These are phyloP conservation scores for Plasmodium chabaudi DNA, from an alignment of 169 alveolate species.

Conservation along the genomic window DNA sequence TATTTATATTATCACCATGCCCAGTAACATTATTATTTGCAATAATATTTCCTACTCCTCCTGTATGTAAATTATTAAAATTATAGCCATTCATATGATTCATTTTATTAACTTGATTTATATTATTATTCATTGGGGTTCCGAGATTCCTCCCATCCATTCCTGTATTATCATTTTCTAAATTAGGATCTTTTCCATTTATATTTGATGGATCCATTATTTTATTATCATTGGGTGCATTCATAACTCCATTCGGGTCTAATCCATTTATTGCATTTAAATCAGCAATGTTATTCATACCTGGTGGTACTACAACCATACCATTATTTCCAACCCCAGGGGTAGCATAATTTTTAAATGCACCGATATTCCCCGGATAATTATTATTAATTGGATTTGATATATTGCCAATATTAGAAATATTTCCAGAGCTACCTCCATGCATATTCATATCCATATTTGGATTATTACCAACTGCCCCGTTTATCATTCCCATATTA, in stretches of 20 bases:
- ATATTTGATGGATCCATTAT: too few relatives aligned
- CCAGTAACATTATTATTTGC: slow-evolving; percentile 2
- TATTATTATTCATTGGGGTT: slow-evolving; percentile 3
- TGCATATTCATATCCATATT: background rate
- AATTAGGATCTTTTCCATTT: too few relatives aligned
- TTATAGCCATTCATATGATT: background rate
- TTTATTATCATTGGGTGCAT: background rate
- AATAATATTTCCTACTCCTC: background rate
- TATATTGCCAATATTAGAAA: background rate
- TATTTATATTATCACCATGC: background rate
- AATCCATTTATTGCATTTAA: too few relatives aligned
- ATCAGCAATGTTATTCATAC: too few relatives aligned
- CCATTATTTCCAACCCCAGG: too few relatives aligned
- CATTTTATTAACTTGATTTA: background rate
- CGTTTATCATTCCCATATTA: slow-evolving; percentile 12
- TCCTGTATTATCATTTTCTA: slow-evolving; percentile 1
- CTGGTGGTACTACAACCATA: too few relatives aligned
- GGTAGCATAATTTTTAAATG: too few relatives aligned
- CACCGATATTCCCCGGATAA: too few relatives aligned
- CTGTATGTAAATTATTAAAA: slow-evolving; percentile 7
- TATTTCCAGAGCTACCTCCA: background rate
- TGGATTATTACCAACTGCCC: background rate
- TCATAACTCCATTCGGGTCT: background rate
- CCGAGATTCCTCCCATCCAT: background rate
- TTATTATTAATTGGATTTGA: too few relatives aligned